Base-by-base conservation (phyloP, 768 basidiomycete species). In the Lentinula detonsa region DNA sequence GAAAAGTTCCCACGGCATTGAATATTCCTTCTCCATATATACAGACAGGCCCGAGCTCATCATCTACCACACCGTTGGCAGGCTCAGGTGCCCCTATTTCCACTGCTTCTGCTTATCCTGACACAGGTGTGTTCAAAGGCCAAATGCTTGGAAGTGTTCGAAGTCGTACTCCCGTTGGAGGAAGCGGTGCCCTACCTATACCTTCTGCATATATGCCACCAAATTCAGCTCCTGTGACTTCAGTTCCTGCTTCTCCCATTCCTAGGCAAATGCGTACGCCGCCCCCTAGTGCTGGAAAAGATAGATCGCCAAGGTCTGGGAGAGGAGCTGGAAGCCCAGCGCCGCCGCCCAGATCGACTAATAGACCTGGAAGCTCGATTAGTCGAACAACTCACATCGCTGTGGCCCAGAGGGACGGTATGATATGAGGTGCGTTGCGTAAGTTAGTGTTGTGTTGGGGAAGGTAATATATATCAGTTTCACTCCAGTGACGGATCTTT, bases 291-390 rank as follows among this genome's bases (percentile, higher is more conserved):
- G 63, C 49, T 33, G 48, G 31, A n/a, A 65, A 70, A 63, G 65
- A 72, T 11, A 54, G 74, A 45, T 71, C 74, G 1, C 70, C 72
- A 23, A 67, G 76, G 55, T 67, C 72, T 6, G 55, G 45, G 34
- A 57, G 66, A 33, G 69, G 66, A 8, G 37, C 55, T n/a, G 55
- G 55, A 39, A 75, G 79, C 65, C 81, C 81, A n/a, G 82, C 80
- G 1, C 85, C 81, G 0, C 82, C 85, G 3, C 88, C 89, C 16
- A 79, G 89, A 54, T 90, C 88, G 59, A 75, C 75, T 21, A 84
- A 88, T 70, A 76, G 89, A 9, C 88, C 90, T 2, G 80, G 82
- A 11, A 89, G 86, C 67, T 68, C 75, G 33, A 65, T 76, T 13
- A 76, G 75, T 63, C 78, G 81, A 21, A 76, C 81, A 18, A 78